Evolutionary conservation across 2,329 filamentous ascomycete genomes (phyloP), one percentile per base, ranked within the genome.

Genomic region (Zymoseptoria pseudotritici): DNA sequence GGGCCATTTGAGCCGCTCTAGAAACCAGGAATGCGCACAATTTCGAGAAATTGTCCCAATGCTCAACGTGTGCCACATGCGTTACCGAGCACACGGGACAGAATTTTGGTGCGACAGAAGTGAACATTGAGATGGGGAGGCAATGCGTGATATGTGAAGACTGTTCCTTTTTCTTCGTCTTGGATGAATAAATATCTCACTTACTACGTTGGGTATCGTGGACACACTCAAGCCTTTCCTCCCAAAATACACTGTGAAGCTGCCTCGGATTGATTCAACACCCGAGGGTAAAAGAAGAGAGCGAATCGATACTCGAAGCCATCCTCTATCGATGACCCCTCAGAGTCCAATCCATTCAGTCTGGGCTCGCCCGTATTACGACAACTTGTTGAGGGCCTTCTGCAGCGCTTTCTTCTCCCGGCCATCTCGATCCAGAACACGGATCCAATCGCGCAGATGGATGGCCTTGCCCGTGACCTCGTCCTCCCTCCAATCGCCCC

Each of bases 391-490:
- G 42, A 65, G 36, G 26, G 84, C 83, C 54, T 76, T 74, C 70
- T 88, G 85, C 54, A 90, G 72, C 22, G 85, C 82, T 70, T 79
- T 83, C 65, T 77, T 77, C 72, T 91, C 87, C 65, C 80, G 82
- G 1, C 89, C 88, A 71, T 96, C 90, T 55, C 86, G 80, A 73
- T 96, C 92, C 53, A 97, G 80, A 61, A 89, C 89, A 20, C 84
- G 80, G 17, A 96, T 79, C 78, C 91, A 86, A 73, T 97, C 93
- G 58, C 93, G 83, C 56, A 96, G 78, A 76, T 97, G 91, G 54
- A 97, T 90, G 24, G 87, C 86, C 66, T 82, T 83, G 31, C 90
- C 91, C 70, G 87, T 88, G 21, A 87, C 85, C 57, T 84, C 85
- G 68, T 91, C 87, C 73, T 97, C 91, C 61, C 90, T 65, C 71